phyloP scores from a whole-genome alignment of 2,329 filamentous ascomycete species.

The Zarea fungicola region DNA sequence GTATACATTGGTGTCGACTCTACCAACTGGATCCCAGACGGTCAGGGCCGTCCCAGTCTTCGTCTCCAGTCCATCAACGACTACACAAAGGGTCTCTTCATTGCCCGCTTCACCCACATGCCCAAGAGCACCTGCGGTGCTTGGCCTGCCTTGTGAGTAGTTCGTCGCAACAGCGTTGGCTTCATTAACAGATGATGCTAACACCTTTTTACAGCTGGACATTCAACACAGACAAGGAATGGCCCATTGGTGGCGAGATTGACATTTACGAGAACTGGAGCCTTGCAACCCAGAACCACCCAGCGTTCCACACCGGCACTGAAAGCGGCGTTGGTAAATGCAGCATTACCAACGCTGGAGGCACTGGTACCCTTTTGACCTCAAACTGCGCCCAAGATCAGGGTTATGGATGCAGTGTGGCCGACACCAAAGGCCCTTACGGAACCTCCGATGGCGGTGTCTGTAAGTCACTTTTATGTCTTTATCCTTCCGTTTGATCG shows the following conservation, averaged over 20 bases:
- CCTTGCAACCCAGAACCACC: slow-evolving; percentile 44
- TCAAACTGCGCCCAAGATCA: not conserved
- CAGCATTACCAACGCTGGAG: slow-evolving; percentile 30
- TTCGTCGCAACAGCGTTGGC: not conserved
- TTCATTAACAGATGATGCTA: not conserved
- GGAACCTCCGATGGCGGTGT: slow-evolving; percentile 34
- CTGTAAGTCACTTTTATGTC: slow-evolving; percentile 36
- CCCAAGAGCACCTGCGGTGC: slow-evolving; percentile 60
- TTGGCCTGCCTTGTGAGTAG: slow-evolving; percentile 65
- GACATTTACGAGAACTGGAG: slow-evolving; percentile 67
- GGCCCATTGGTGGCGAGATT: slow-evolving; percentile 60
- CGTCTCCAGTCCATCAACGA: slow-evolving; percentile 57
- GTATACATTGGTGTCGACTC: slow-evolving; percentile 37
- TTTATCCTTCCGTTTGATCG: slow-evolving; percentile 14
- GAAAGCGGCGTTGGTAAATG: slow-evolving; percentile 29
- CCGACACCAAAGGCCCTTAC: slow-evolving; percentile 34
- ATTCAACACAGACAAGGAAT: slow-evolving; percentile 39
- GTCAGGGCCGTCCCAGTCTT: slow-evolving; percentile 49
- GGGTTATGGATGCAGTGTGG: slow-evolving; percentile 38
- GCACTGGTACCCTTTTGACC: not conserved
- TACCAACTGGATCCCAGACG: slow-evolving; percentile 12
- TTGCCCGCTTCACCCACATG: slow-evolving; percentile 65
- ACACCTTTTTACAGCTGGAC: slow-evolving; percentile 35
- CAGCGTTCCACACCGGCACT: slow-evolving; percentile 52
- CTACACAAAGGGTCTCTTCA: slow-evolving; percentile 63